These are phyloP conservation scores for Aspergillus ochraceus DNA, from an alignment of 2,329 filamentous ascomycete species.

Conservation along the genomic window DNA sequence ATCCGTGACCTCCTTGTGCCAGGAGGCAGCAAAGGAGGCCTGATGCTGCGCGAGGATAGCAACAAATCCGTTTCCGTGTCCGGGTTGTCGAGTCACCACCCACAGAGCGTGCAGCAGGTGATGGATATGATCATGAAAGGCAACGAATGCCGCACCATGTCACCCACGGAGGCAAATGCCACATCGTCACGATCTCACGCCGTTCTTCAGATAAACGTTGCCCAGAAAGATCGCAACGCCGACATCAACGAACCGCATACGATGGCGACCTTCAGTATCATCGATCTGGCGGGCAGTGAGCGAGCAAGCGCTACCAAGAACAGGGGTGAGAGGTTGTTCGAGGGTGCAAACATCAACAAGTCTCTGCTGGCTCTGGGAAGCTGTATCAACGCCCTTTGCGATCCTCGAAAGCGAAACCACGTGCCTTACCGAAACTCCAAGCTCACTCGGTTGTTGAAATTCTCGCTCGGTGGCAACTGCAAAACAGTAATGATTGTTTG, in stretches of 20 bases:
- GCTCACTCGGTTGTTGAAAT: slow-evolving; percentile 90
- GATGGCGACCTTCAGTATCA: slow-evolving; percentile 97
- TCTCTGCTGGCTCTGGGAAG: slow-evolving; percentile 90
- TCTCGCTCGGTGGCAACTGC: slow-evolving; percentile 95
- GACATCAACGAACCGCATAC: slow-evolving; percentile 92
- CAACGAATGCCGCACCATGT: slow-evolving; percentile 93
- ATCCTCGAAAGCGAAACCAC: slow-evolving; percentile 86
- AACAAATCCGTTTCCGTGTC: slow-evolving; percentile 90
- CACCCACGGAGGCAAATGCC: slow-evolving; percentile 93
- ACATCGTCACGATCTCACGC: slow-evolving; percentile 97
- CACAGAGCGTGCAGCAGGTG: slow-evolving; percentile 88
- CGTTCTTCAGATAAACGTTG: slow-evolving; percentile 94
- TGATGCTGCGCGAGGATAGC: slow-evolving; percentile 93
- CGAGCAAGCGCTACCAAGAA: slow-evolving; percentile 97
- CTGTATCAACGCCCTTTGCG: slow-evolving; percentile 97
- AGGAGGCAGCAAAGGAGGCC: slow-evolving; percentile 73
- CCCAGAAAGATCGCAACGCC: slow-evolving; percentile 91
- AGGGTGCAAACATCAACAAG: slow-evolving; percentile 99
- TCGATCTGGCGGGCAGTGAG: slow-evolving; percentile 94
- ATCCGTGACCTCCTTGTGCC: slow-evolving; percentile 93
- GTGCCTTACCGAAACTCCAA: slow-evolving; percentile 98
- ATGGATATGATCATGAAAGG: slow-evolving; percentile 99
- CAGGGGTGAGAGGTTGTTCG: slow-evolving; percentile 81
- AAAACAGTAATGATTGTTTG: slow-evolving; percentile 99
- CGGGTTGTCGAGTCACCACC: slow-evolving; percentile 86